Conservation (phyloP, 192 early-diverging fungal genomes). For the Backusella tuberculispora region DNA sequence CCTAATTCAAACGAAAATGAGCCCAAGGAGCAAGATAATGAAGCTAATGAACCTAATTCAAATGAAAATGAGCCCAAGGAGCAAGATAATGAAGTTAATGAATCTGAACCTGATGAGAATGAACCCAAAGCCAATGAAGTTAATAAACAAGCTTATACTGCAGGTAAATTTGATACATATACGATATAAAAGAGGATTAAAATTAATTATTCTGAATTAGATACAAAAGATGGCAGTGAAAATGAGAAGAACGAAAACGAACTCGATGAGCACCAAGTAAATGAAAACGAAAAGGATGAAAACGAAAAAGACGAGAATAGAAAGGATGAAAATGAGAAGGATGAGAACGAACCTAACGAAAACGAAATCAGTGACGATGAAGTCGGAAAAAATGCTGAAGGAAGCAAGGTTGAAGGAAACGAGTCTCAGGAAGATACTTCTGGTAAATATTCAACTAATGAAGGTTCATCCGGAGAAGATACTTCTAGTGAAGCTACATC, state of each 20-base stretch:
- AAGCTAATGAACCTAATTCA: not conserved
- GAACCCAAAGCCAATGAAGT: not conserved
- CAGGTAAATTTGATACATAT: not conserved
- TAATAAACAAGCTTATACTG: not conserved
- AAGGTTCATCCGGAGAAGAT: not conserved
- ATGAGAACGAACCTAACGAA: not conserved
- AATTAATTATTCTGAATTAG: not conserved
- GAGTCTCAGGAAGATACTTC: not conserved
- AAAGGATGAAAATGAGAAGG: not conserved
- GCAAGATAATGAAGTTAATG: conserved; percentile 5
- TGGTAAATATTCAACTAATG: not conserved
- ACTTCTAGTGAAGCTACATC: not conserved
- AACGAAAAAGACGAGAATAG: not conserved
- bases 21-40: conserved; percentile 2
- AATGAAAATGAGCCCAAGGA: not conserved
- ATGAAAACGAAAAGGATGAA: not conserved
- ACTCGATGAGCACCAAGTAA: not conserved
- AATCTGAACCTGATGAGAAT: not conserved
- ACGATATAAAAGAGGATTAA: not conserved
- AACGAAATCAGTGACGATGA: conserved; percentile 25
- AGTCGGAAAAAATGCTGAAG: not conserved
- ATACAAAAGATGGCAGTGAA: not conserved
- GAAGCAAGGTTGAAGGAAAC: not conserved
- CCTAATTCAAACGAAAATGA: not conserved
- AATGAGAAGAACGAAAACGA: conserved; percentile 5